Evolutionary conservation across 2,329 filamentous ascomycete genomes (phyloP).

Genomic region (Ceratocystis destructans): DNA sequence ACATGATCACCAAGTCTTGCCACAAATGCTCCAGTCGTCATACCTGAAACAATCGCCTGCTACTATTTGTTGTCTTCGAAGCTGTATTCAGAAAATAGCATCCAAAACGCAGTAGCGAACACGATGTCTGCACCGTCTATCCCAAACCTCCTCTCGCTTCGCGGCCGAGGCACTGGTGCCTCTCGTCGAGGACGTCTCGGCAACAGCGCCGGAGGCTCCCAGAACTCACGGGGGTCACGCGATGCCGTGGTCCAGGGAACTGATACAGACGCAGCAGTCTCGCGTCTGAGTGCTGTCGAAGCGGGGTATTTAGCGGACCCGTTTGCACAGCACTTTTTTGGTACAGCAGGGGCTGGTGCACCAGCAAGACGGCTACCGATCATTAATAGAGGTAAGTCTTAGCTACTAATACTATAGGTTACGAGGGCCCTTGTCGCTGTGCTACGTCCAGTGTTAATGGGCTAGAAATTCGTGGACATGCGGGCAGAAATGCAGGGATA

Average conservation of each 20-base stretch:
- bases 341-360: constrained; percentile 28
- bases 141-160: constrained; percentile 57
- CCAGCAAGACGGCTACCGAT: constrained; percentile 61
- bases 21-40: no score
- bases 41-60: no score
- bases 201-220: constrained; percentile 27
- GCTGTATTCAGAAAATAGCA: no score
- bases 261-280: constrained; percentile 81
- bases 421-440: not conserved
- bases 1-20: no score
- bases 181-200: constrained; percentile 30
- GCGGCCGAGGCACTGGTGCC: constrained; percentile 26
- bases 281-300: constrained; percentile 74
- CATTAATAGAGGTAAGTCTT: constrained; percentile 68
- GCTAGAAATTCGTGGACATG: not conserved
- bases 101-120: no score
- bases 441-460: not conserved
- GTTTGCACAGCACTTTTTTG: constrained; percentile 58
- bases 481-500: no score
- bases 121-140: constrained; percentile 60
- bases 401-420: not conserved
- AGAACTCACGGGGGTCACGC: constrained; percentile 31
- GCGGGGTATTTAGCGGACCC: constrained; percentile 73
- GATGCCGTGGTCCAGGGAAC: constrained; percentile 76
- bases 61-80: no score